Evolutionary conservation across 495 filamentous ascomycete species (phyloP).

Genomic region (Penicillium bialowiezense): DNA sequence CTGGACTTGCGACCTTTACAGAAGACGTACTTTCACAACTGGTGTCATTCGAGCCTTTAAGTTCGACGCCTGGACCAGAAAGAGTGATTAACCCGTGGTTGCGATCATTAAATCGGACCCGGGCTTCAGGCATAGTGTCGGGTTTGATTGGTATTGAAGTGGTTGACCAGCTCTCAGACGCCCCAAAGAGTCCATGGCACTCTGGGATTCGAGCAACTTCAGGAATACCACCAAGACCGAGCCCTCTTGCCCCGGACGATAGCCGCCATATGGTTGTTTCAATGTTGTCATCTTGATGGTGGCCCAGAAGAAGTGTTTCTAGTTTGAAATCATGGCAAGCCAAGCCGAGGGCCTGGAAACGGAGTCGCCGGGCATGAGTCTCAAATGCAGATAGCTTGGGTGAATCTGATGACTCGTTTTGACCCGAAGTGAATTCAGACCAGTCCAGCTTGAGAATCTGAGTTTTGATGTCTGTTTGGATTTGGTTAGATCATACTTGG

Average conservation of each 20-base stretch:
- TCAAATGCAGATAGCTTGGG: conserved; percentile 64
- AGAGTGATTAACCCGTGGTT: conserved; percentile 11
- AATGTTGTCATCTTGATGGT: conserved; percentile 83
- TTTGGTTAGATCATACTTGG: conserved; percentile 12
- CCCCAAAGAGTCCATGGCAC: conserved; percentile 69
- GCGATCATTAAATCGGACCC: conserved; percentile 9
- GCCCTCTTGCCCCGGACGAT: conserved; percentile 53
- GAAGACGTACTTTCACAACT: not conserved
- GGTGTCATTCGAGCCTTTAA: not conserved
- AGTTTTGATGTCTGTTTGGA: conserved; percentile 44
- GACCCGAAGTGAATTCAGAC: conserved; percentile 19
- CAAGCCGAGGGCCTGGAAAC: conserved; percentile 68
- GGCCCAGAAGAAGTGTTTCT: conserved; percentile 64
- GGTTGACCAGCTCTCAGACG: conserved; percentile 61
- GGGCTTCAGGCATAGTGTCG: not conserved
- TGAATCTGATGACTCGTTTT: conserved; percentile 34
- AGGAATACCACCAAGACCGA: conserved; percentile 71
- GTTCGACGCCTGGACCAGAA: not conserved
- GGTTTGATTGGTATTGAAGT: conserved; percentile 6
- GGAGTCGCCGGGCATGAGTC: conserved; percentile 67
- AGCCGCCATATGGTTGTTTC: conserved; percentile 84
- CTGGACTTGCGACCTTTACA: conserved; percentile 59
- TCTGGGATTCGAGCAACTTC: conserved; percentile 70
- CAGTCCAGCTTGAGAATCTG: conserved; percentile 52
- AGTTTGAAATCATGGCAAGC: conserved; percentile 51